phyloP scores from a whole-genome alignment of 257 asterid species.

The Lycium ferocissimum region DNA sequence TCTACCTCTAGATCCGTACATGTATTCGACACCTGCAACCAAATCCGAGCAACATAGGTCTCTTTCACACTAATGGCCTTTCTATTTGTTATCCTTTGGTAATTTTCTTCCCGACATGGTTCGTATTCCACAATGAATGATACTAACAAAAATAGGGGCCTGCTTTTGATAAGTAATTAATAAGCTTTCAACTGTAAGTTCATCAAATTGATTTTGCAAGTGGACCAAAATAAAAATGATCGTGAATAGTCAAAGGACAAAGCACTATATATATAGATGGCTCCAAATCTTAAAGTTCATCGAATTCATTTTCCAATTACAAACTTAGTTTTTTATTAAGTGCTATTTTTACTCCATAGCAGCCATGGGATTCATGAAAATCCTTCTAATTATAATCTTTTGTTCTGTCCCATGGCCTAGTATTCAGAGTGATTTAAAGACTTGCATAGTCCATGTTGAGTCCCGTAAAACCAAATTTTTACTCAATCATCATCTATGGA shows the following conservation, averaged over 20 bases:
- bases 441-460: slow-evolving; percentile 52
- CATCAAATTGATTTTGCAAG: background rate
- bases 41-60: too few relatives aligned
- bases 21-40: too few relatives aligned
- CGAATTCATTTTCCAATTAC: background rate
- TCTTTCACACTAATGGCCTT: too few relatives aligned
- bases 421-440: slow-evolving; percentile 30
- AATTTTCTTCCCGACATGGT: background rate
- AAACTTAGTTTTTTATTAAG: background rate
- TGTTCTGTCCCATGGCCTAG: background rate
- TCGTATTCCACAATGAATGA: background rate
- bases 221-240: background rate
- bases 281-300: background rate
- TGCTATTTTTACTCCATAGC: background rate
- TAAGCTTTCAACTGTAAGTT: background rate
- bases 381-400: background rate
- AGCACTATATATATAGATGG: background rate
- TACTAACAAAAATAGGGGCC: slow-evolving; percentile 21
- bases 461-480: slow-evolving; percentile 30
- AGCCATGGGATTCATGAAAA: background rate
- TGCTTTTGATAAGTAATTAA: background rate
- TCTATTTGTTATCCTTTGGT: too few relatives aligned
- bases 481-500: slow-evolving; percentile 23
- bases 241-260: background rate
- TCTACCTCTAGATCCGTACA: too few relatives aligned